A percentile compares a stretch with the other conserved stretches of the same genome.
These are phyloP conservation scores for Salix caprea DNA, from an alignment of 345 rosid genomes.

Conservation along the genomic window DNA sequence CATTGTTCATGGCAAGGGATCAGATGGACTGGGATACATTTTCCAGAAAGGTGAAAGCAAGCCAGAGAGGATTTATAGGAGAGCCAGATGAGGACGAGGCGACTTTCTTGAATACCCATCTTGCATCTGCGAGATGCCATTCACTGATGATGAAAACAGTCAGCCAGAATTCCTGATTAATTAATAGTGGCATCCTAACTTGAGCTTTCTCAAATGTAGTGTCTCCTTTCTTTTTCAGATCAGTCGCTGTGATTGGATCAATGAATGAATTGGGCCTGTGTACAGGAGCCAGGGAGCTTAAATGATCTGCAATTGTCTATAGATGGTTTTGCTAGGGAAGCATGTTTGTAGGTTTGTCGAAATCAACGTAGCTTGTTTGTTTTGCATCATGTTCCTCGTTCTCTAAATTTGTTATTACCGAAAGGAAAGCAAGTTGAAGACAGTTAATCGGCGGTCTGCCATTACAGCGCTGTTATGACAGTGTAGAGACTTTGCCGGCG, in stretches of 20 bases:
- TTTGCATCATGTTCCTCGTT: background rate
- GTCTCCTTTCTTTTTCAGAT: background rate
- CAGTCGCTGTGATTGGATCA: background rate
- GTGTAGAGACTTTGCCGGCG: no score
- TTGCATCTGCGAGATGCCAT: slow-evolving; percentile 72
- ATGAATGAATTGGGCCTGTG: slow-evolving; percentile 14
- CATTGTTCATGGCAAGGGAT: slow-evolving; percentile 61
- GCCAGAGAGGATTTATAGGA: slow-evolving; percentile 96
- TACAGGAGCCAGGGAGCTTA: slow-evolving; percentile 20
- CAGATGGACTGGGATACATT: slow-evolving; percentile 79
- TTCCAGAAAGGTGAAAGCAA: slow-evolving; percentile 73
- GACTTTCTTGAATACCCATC: slow-evolving; percentile 91
- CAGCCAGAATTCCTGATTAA: background rate
- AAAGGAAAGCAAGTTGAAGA: no score
- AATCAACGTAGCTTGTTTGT: background rate
- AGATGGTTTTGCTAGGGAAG: background rate
- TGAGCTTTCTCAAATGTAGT: background rate
- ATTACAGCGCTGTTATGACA: no score
- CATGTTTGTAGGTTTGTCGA: background rate
- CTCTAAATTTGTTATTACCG: background rate
- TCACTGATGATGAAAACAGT: slow-evolving; percentile 15
- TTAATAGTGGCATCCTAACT: slow-evolving; percentile 3
- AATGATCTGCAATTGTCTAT: slow-evolving; percentile 32
- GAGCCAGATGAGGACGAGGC: slow-evolving; percentile 90
- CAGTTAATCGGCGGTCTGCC: no score